Conservation (phyloP, 768 basidiomycete genomes). For the Mycena latifolia region DNA sequence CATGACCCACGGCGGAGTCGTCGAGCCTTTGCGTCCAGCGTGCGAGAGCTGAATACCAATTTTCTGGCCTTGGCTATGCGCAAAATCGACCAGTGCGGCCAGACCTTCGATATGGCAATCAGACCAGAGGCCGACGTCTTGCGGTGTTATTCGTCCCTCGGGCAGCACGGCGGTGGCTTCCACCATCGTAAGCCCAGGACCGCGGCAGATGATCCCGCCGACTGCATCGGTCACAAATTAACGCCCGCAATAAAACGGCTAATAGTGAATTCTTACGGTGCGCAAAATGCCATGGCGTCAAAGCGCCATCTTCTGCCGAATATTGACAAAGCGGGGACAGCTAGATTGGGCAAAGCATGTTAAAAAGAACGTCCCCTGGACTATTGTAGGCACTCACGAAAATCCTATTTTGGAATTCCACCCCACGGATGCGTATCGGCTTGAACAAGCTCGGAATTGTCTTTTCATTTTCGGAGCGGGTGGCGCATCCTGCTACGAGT, state of each 20-base stretch:
- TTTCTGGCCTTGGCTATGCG: slow-evolving; percentile 77
- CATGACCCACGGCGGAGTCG: slow-evolving; percentile 70
- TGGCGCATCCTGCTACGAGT: slow-evolving; percentile 6
- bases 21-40: slow-evolving; percentile 82
- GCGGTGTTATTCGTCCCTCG: slow-evolving; percentile 74
- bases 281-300: slow-evolving; percentile 69
- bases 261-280: slow-evolving; percentile 61
- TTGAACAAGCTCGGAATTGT: slow-evolving; percentile 54
- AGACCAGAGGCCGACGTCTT: slow-evolving; percentile 74
- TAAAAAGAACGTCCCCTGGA: neutral
- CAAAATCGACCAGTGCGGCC: slow-evolving; percentile 72
- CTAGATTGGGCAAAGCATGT: slow-evolving; percentile 34
- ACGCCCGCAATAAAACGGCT: slow-evolving; percentile 18
- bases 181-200: slow-evolving; percentile 68
- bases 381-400: slow-evolving; percentile 51
- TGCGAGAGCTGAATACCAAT: slow-evolving; percentile 84
- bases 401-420: slow-evolving; percentile 67
- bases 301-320: slow-evolving; percentile 64
- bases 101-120: slow-evolving; percentile 65
- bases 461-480: neutral
- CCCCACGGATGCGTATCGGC: slow-evolving; percentile 65
- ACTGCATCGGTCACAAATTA: slow-evolving; percentile 47
- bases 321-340: slow-evolving; percentile 73
- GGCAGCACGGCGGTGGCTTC: slow-evolving; percentile 77
- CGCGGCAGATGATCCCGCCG: slow-evolving; percentile 64